These are phyloP conservation scores for Cerioporus squamosus DNA, from an alignment of 1,284 basidiomycete genomes.

Conservation along the genomic window DNA sequence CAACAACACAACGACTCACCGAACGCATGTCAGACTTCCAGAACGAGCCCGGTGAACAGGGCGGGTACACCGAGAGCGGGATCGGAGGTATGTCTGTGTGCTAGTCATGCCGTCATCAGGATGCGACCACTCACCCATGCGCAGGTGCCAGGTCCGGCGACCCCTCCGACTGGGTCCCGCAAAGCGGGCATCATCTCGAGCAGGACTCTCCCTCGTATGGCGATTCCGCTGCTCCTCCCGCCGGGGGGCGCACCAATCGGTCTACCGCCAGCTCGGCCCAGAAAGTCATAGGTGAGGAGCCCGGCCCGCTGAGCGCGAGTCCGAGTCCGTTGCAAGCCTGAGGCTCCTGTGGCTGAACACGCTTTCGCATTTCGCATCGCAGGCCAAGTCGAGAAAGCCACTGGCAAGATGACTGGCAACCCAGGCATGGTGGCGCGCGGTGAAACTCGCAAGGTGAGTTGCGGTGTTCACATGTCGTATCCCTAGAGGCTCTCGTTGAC, in stretches of 20 bases:
- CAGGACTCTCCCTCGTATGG: neutral
- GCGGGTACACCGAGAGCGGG: too few species aligned
- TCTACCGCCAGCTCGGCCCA: neutral
- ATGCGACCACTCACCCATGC: too few species aligned
- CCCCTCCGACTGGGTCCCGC: neutral
- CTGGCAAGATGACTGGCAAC: conserved; percentile 20
- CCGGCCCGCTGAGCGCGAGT: neutral
- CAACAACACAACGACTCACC: too few species aligned
- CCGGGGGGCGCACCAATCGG: neutral
- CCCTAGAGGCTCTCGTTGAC: neutral
- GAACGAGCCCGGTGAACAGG: too few species aligned
- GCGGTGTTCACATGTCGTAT: too few species aligned
- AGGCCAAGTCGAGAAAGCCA: conserved; percentile 32
- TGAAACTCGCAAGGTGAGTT: conserved; percentile 16
- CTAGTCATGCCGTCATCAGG: too few species aligned
- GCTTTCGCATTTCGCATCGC: neutral
- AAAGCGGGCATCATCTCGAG: too few species aligned
- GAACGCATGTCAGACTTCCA: too few species aligned
- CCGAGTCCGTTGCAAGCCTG: neutral
- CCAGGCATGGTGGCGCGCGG: conserved; percentile 16
- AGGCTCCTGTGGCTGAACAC: neutral
- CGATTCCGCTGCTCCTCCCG: neutral
- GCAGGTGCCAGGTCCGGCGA: too few species aligned
- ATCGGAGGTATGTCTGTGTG: too few species aligned
- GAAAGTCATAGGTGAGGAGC: conserved; percentile 10